phyloP scores from a whole-genome alignment of 495 filamentous ascomycete genomes.

The Staphylotrichum longicolle region DNA sequence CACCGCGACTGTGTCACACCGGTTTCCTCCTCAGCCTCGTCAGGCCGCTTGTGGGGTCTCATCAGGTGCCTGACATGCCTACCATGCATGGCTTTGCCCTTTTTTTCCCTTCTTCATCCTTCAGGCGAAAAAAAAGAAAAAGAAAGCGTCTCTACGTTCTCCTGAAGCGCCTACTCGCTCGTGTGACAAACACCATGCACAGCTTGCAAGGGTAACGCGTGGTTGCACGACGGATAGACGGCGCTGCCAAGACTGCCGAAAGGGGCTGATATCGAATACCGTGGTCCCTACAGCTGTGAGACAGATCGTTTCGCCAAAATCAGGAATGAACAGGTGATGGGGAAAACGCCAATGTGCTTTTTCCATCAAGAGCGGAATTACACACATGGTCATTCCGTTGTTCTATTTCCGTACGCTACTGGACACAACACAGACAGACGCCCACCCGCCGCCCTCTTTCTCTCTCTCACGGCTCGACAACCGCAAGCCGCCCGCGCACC shows the following conservation, averaged over 20 bases:
- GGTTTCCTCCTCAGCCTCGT: not conserved
- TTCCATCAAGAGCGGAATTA: too few species aligned
- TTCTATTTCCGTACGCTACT: too few species aligned
- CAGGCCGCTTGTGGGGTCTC: not conserved
- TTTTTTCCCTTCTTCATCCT: not conserved
- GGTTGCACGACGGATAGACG: conserved; percentile 5
- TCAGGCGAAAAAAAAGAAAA: not conserved
- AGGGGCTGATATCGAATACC: too few species aligned
- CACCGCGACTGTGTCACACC: conserved; percentile 8
- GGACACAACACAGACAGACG: too few species aligned
- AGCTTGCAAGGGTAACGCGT: not conserved
- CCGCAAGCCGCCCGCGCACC: conserved; percentile 45
- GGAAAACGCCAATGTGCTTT: too few species aligned
- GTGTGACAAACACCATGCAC: conserved; percentile 1
- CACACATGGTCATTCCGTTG: too few species aligned
- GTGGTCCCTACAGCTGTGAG: too few species aligned
- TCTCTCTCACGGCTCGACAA: conserved; percentile 19
- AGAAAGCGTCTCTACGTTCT: not conserved
- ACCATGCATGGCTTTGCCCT: not conserved
- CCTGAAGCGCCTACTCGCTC: not conserved
- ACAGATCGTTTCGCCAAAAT: too few species aligned
- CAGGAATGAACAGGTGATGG: too few species aligned
- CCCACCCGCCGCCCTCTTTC: too few species aligned
- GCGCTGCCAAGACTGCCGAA: not conserved
- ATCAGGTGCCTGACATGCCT: not conserved